phyloP scores from a whole-genome alignment of 2,329 filamentous ascomycete genomes.

The Hypoxylon sp. region DNA sequence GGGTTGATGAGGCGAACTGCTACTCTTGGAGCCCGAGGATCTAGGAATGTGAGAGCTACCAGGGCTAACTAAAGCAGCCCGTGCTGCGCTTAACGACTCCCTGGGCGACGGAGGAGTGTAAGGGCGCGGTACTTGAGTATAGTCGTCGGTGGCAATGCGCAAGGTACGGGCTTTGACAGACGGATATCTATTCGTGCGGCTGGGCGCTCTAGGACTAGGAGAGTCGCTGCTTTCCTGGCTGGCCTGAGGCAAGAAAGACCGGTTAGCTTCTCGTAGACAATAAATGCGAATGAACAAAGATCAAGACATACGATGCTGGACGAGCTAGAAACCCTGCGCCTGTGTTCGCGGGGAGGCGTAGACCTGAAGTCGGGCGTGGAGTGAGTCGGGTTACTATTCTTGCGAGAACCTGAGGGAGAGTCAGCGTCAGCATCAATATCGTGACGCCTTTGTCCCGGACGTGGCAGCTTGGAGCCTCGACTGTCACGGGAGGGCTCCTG shows the following conservation, averaged over 20 bases:
- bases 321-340: conserved; percentile 9
- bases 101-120: conserved; percentile 18
- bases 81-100: conserved; percentile 17
- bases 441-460: conserved; percentile 21
- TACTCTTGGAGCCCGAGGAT: conserved; percentile 3
- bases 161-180: conserved; percentile 10
- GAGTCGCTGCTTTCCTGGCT: conserved; percentile 37
- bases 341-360: conserved; percentile 13
- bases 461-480: conserved; percentile 33
- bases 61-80: conserved; percentile 8
- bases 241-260: conserved; percentile 19
- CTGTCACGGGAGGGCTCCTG: conserved; percentile 13
- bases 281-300: neutral
- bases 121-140: neutral
- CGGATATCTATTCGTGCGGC: conserved; percentile 7
- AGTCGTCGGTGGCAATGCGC: conserved; percentile 19
- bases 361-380: conserved; percentile 16
- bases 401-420: conserved; percentile 23
- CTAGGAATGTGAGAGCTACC: conserved; percentile 29
- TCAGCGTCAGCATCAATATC: conserved; percentile 33
- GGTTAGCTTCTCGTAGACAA: neutral
- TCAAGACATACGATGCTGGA: conserved; percentile 32
- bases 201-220: conserved; percentile 18
- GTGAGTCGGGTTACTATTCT: conserved; percentile 15
- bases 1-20: conserved; percentile 15